Evolutionary conservation across 1,284 basidiomycete genomes (phyloP).

Genomic region (Moesziomyces sp.): DNA sequence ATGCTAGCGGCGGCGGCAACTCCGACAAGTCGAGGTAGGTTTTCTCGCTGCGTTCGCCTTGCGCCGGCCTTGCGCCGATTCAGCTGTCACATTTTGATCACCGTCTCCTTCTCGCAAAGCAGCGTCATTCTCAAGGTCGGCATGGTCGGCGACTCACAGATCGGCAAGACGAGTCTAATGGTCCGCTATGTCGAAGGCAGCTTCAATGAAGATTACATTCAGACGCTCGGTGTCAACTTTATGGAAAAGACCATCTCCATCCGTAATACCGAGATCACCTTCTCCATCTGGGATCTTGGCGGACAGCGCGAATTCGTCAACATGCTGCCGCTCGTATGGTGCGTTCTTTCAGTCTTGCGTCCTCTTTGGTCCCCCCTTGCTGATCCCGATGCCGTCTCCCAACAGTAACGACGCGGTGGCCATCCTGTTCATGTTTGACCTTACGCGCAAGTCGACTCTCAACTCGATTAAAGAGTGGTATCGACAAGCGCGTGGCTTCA

Average conservation of each 20-base stretch:
- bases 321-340: conserved; percentile 92
- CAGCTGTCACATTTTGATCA: conserved; percentile 1
- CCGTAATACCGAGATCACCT: conserved; percentile 96
- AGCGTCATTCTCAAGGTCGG: conserved; percentile 93
- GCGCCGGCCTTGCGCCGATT: background rate
- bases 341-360: background rate
- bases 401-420: conserved; percentile 93
- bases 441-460: conserved; percentile 93
- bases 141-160: conserved; percentile 98
- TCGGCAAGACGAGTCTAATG: conserved; percentile 97
- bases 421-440: conserved; percentile 99
- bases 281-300: conserved; percentile 98
- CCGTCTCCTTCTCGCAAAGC: background rate
- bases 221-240: conserved; percentile 94
- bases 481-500: conserved; percentile 95
- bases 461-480: conserved; percentile 99
- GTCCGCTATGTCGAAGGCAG: conserved; percentile 75
- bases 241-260: conserved; percentile 99
- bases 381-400: background rate
- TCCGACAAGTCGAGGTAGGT: conserved; percentile 36
- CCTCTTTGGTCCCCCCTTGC: no score
- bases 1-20: conserved; percentile 27
- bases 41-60: background rate
- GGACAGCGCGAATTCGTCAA: conserved; percentile 98
- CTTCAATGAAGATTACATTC: conserved; percentile 90